These are phyloP conservation scores for Candida labiduridarum DNA, from an alignment of 1,139 yeast genomes.

Conservation along the genomic window DNA sequence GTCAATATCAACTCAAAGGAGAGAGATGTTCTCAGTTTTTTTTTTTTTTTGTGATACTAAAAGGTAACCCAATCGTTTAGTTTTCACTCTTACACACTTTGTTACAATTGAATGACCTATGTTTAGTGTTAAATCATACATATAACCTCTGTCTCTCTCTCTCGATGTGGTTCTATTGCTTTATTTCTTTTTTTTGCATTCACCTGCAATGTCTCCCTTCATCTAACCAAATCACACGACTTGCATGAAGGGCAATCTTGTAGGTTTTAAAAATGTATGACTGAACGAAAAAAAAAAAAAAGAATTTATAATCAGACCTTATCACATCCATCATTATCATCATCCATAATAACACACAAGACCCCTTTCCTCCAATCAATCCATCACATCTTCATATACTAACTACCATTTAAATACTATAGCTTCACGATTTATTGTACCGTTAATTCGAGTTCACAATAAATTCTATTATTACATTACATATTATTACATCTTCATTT, in stretches of 20 bases:
- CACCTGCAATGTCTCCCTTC: not conserved
- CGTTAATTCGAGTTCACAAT: slow-evolving; percentile 19
- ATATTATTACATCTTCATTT: slow-evolving; percentile 1
- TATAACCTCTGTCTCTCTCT: not conserved
- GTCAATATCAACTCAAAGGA: slow-evolving; percentile 14
- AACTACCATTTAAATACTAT: not conserved
- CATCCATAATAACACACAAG: not conserved
- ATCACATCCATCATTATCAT: slow-evolving; percentile 2
- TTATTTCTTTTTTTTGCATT: not conserved
- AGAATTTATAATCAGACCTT: slow-evolving; percentile 1
- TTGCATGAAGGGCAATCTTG: too few relatives aligned
- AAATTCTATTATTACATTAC: slow-evolving; percentile 3
- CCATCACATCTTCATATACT: slow-evolving; percentile 5
- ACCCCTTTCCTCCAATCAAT: slow-evolving; percentile 1
- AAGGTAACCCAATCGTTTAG: too few relatives aligned
- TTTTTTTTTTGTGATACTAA: too few relatives aligned
- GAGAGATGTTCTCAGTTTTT: too few relatives aligned
- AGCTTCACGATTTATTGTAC: slow-evolving; percentile 14
- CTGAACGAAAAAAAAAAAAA: not conserved
- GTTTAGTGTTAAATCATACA: not conserved
- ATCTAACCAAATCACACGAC: slow-evolving; percentile 1
- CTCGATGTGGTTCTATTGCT: not conserved
- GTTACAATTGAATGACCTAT: too few relatives aligned
- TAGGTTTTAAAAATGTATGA: not conserved
- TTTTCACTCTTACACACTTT: too few relatives aligned